Percentiles rank a stretch among this genome's conserved stretches.
These are phyloP conservation scores for Zizania latifolia DNA, from an alignment of 176 grass and related monocot genomes.

Conservation along the genomic window DNA sequence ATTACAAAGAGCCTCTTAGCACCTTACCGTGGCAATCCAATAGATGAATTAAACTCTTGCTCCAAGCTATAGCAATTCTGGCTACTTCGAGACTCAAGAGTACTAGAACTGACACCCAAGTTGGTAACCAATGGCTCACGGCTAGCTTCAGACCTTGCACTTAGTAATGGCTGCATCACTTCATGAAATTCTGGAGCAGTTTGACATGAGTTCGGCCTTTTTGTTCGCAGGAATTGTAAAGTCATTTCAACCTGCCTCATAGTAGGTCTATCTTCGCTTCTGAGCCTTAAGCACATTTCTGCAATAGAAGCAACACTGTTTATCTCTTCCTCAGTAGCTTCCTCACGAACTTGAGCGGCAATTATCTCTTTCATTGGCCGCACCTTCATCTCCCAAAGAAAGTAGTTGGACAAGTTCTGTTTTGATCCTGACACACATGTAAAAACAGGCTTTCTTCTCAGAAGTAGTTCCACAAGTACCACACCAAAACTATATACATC, in stretches of 20 bases:
- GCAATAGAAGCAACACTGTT: background rate
- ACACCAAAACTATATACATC: constrained; percentile 38
- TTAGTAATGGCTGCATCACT: background rate
- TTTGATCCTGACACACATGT: background rate
- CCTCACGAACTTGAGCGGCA: background rate
- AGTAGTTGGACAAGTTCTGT: background rate
- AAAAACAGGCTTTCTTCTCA: background rate
- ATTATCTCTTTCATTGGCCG: background rate
- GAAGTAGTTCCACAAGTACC: constrained; percentile 22
- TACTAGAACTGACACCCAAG: background rate
- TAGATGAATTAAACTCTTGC: background rate
- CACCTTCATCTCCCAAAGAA: background rate
- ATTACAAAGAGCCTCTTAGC: background rate
- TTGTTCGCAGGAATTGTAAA: background rate
- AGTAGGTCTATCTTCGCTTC: background rate
- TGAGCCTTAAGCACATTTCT: background rate
- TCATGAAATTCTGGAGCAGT: background rate
- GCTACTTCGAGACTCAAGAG: background rate
- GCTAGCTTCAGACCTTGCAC: background rate
- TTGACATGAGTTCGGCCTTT: background rate
- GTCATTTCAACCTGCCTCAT: constrained; percentile 1
- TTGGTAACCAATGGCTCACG: background rate
- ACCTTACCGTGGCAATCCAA: background rate
- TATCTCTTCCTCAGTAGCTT: background rate
- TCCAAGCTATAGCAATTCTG: background rate